Conservation (phyloP, 345 rosid species). For the Brassica incana region DNA sequence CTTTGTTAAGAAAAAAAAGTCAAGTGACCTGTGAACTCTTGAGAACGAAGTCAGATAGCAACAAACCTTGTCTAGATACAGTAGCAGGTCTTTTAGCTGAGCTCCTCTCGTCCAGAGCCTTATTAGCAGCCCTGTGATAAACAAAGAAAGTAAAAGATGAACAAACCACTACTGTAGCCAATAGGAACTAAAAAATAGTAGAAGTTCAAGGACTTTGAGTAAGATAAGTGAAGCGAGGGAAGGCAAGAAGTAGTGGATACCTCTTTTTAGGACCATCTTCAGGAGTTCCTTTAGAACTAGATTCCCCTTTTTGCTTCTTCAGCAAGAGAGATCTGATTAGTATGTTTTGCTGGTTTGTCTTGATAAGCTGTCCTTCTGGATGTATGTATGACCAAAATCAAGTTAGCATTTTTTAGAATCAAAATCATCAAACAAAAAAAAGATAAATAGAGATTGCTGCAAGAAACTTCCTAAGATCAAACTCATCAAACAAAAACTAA, state of each 20-base stretch:
- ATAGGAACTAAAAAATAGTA: not conserved
- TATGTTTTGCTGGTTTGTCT: conserved; percentile 89
- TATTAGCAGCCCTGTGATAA: conserved; percentile 59
- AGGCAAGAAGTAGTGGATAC: not conserved
- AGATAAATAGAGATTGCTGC: not conserved
- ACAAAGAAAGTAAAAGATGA: not conserved
- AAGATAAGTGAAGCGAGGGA: no score
- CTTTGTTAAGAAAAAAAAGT: not conserved
- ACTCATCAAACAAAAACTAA: not conserved
- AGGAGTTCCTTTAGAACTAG: conserved; percentile 53
- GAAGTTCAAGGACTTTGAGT: not conserved
- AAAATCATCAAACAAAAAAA: no score
- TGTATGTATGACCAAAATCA: conserved; percentile 25
- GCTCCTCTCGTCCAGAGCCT: conserved; percentile 56
- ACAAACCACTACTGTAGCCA: not conserved
- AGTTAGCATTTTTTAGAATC: not conserved
- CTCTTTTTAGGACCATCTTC: conserved; percentile 49
- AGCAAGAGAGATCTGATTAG: conserved; percentile 81
- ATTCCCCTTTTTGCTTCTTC: conserved; percentile 66
- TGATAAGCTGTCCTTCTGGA: conserved; percentile 77
- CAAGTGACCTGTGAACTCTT: not conserved
- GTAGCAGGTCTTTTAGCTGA: conserved; percentile 66
- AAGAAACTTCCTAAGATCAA: not conserved
- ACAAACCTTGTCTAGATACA: conserved; percentile 59
- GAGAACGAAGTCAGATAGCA: not conserved